Conservation (phyloP, 2,329 filamentous ascomycete genomes). For the Ceratocystis lukuohia region DNA sequence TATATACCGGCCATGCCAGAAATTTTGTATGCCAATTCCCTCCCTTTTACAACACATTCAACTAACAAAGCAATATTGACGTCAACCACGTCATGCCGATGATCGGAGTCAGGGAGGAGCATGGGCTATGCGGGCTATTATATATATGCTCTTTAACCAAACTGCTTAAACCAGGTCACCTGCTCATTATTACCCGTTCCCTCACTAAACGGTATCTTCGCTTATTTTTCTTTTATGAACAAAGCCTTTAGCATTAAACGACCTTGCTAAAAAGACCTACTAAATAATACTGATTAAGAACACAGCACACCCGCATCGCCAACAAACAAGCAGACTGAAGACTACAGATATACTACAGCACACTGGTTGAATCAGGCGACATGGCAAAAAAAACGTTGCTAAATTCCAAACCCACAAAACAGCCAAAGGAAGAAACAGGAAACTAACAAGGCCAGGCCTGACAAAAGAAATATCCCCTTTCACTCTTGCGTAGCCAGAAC, state of each 20-base stretch:
- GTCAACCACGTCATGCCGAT: neutral
- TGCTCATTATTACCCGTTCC: too few relatives aligned
- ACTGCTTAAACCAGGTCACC: neutral
- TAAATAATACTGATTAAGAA: neutral
- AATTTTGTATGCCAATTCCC: neutral
- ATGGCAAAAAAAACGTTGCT: constrained; percentile 9
- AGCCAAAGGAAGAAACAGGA: neutral
- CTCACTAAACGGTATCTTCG: too few relatives aligned
- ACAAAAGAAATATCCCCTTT: neutral
- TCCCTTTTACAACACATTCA: neutral
- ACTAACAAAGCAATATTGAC: neutral
- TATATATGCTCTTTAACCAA: neutral
- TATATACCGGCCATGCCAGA: neutral
- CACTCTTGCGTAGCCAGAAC: neutral
- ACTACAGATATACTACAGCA: neutral
- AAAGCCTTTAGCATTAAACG: too few relatives aligned
- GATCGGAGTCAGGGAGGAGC: neutral
- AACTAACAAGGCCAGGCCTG: constrained; percentile 4
- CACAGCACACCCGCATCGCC: neutral
- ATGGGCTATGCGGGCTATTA: neutral
- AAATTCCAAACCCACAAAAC: constrained; percentile 12
- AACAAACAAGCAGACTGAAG: neutral
- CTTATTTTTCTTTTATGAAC: too few relatives aligned
- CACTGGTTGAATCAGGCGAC: neutral
- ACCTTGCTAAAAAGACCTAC: neutral